These are phyloP conservation scores for Neopestalotiopsis rosae DNA, from an alignment of 2,329 filamentous ascomycete genomes.

Conservation along the genomic window DNA sequence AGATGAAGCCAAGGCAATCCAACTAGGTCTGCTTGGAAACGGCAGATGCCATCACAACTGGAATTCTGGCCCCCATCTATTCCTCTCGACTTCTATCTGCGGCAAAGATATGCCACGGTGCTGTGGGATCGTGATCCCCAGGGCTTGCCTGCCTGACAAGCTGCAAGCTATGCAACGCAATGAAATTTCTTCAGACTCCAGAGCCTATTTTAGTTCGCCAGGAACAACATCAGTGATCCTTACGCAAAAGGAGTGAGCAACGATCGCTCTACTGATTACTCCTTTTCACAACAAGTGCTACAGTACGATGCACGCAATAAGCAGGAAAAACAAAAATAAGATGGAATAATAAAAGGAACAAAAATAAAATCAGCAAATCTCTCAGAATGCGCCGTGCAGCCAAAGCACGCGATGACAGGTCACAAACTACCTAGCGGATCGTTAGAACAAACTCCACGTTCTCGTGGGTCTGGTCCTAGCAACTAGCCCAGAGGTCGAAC, in stretches of 20 bases:
- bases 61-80: not conserved
- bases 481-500: not conserved
- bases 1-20: not conserved
- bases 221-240: not conserved
- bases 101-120: not conserved
- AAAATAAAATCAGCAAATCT: conserved; percentile 7
- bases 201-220: not conserved
- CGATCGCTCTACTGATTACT: not conserved
- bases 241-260: not conserved
- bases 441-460: not conserved
- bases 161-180: not conserved
- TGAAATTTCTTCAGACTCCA: not conserved
- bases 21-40: not conserved
- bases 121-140: not conserved
- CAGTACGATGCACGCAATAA: not conserved
- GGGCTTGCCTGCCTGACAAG: not conserved
- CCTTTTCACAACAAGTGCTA: not conserved
- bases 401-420: conserved; percentile 6
- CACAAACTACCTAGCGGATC: conserved; percentile 8
- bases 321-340: not conserved
- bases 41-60: not conserved
- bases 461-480: not conserved
- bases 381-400: not conserved
- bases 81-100: not conserved
- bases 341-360: conserved; percentile 3